phyloP scores from a whole-genome alignment of 768 basidiomycete genomes.

The Mycena haematopus region DNA sequence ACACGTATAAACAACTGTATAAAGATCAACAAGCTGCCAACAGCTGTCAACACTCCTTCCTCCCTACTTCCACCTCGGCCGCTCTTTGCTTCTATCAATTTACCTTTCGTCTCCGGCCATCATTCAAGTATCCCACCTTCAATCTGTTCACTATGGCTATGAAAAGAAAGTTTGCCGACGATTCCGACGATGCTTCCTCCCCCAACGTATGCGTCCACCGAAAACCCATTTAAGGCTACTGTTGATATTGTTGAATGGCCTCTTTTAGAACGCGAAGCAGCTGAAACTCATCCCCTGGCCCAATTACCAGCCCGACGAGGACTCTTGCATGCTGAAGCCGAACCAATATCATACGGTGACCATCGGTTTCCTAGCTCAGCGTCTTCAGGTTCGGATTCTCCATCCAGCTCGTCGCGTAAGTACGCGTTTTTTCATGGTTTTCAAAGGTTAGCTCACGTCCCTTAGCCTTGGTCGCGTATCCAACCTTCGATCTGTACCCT shows the following conservation, averaged over 20 bases:
- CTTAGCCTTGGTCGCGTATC: constrained; percentile 55
- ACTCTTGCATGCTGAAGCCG: constrained; percentile 76
- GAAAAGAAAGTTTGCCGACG: constrained; percentile 78
- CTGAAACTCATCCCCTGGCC: constrained; percentile 80
- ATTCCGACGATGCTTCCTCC: constrained; percentile 54
- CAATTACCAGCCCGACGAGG: constrained; percentile 63
- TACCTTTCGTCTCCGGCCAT: background rate
- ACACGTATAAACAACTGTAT: background rate
- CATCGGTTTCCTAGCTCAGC: constrained; percentile 68
- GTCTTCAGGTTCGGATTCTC: constrained; percentile 57
- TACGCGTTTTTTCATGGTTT: constrained; percentile 2
- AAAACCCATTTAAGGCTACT: constrained; percentile 28
- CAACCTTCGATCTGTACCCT: constrained; percentile 69
- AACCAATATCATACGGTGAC: constrained; percentile 60
- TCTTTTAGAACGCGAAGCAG: constrained; percentile 64
- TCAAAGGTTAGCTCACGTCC: background rate
- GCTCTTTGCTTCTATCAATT: background rate
- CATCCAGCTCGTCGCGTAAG: constrained; percentile 56
- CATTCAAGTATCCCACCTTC: constrained; percentile 18
- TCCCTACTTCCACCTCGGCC: constrained; percentile 4
- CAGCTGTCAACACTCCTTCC: background rate
- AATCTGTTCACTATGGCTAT: constrained; percentile 57
- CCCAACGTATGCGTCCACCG: constrained; percentile 49
- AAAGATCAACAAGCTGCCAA: background rate
- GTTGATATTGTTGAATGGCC: constrained; percentile 20